Conservation (phyloP, 1,284 basidiomycete species). For the Polyporus tsugae region DNA sequence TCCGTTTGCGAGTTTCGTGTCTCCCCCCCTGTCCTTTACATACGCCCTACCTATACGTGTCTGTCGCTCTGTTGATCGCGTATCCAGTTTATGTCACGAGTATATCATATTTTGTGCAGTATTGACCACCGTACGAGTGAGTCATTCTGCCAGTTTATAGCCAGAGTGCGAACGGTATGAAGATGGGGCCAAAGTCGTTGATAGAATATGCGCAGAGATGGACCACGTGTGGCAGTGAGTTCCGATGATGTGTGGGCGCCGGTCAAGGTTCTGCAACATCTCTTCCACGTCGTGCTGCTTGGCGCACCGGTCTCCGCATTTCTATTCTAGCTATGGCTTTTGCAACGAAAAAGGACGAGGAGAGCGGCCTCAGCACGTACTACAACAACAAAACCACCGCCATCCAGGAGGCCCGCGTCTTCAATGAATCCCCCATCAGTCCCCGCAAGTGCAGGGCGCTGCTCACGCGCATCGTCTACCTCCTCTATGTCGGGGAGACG, state of each 20-base stretch:
- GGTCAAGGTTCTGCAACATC: slow-evolving; percentile 13
- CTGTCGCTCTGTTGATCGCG: slow-evolving; percentile 15
- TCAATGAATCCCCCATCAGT: slow-evolving; percentile 99
- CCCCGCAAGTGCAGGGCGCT: slow-evolving; percentile 96
- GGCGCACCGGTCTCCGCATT: slow-evolving; percentile 25
- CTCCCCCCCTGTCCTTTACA: slow-evolving; percentile 10
- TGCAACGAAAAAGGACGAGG: slow-evolving; percentile 92
- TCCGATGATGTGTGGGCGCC: slow-evolving; percentile 29
- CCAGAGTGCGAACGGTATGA: not conserved
- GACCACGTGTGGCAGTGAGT: slow-evolving; percentile 32
- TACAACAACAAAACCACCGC: slow-evolving; percentile 96
- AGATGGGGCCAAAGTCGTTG: not conserved
- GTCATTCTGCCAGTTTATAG: not conserved
- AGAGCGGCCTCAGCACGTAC: slow-evolving; percentile 85
- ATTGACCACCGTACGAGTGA: not conserved
- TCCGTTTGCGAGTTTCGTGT: slow-evolving; percentile 3
- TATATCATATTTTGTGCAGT: slow-evolving; percentile 12
- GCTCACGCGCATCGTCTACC: slow-evolving; percentile 95
- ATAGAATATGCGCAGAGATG: not conserved
- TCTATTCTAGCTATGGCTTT: slow-evolving; percentile 64
- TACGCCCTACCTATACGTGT: not conserved
- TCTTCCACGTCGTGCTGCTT: slow-evolving; percentile 31
- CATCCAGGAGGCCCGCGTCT: slow-evolving; percentile 97
- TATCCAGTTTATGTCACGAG: not conserved
- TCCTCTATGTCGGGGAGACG: slow-evolving; percentile 96